Evolutionary conservation across 2,329 filamentous ascomycete species (phyloP), one percentile per base, ranked within the genome.

Genomic region (Xylariales sp.): DNA sequence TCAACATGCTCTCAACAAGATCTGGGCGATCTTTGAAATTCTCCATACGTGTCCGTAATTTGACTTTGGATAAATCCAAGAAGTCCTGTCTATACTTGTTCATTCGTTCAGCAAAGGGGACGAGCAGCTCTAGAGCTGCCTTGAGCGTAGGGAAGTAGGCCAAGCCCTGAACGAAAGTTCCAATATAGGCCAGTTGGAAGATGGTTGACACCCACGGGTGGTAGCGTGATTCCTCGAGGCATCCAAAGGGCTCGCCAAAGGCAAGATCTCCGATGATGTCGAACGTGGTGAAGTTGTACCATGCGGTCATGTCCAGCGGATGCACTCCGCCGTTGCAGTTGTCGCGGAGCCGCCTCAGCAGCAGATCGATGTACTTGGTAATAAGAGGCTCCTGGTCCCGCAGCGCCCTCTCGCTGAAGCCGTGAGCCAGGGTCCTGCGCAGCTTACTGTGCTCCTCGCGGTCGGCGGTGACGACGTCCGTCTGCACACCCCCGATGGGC

Each of bases 331-430:
- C 37, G 11, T 33, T 14, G 21, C 43, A 48, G n/a, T 49, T 38
- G 38, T 49, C 40, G 35, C 32, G 38, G 38, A 56, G 23, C 33
- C 43, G 29, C 36, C 42, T 23, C 13, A 56, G 38, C 27, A 61
- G 40, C 24, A 56, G 37, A 29, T 59, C 47, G 15, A 60, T 45
- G 33, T 61, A 57, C 17, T 43, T 44, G 14, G 38, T 40, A 32
- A 63, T 56, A 20, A 60, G 44, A 11, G 51, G 53, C 42, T 62
- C 55, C 46, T 63, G 59, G 35, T 56, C 57, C 15, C 54, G 47
- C 53, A 63, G 51, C 39, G 56, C 42, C 37, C 50, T 37, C 33
- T 57, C 48, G 34, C 48, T 47, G 44, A 63, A 63, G 14, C 54
- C 59, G 33, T 58, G 53, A 1, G 55, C 49, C 37, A 63, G 47